Base-by-base conservation (phyloP, 2,329 filamentous ascomycete genomes). In the Elsinoe necatrix region DNA sequence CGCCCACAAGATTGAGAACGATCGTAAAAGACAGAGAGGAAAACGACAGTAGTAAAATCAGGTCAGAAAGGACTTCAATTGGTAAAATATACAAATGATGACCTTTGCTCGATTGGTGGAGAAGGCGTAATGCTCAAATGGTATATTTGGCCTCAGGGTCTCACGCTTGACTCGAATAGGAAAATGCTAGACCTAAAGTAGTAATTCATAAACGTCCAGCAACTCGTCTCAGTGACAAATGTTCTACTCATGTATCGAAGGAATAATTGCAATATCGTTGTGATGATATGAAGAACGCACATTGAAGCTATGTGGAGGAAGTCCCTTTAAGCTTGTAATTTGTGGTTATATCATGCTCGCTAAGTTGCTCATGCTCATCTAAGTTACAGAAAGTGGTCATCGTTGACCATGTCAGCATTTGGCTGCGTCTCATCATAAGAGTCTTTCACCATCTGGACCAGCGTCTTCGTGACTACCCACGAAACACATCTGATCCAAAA, bases 71-170 rank as follows among this genome's bases (percentile, higher is more conserved):
- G 20, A 4, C 9, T 18, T 50, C 25, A 25, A 16, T 31, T 16
- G 11, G 9, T n/a, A 50, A 34, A 20, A 25, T 31, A 11, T n/a
- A 25, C 11, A 39, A 25, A 21, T n/a, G 18, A 39, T 23, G 48
- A 50, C n/a, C 27, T 9, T 16, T 21, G 8, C 6, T 37, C 16
- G 12, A 52, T n/a, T 11, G 20, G 16, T 14, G 20, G 16, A 25
- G 31, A 35, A 34, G 16, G 14, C n/a, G 23, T 14, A 12, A 50
- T 21, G 45, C 27, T 52, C 48, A 18, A 52, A 39, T 25, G 29
- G 31, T 23, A 52, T 52, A 52, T 52, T 52, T 52, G 48, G 48
- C 48, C 48, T 39, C 48, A 52, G 14, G 45, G 27, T 21, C 48
- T 23, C 29, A 39, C 25, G 34, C 29, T 39, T 37, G 5, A 34